Evolutionary conservation across 179 eudicot species (phyloP).

Genomic region (Spergularia azorica): DNA sequence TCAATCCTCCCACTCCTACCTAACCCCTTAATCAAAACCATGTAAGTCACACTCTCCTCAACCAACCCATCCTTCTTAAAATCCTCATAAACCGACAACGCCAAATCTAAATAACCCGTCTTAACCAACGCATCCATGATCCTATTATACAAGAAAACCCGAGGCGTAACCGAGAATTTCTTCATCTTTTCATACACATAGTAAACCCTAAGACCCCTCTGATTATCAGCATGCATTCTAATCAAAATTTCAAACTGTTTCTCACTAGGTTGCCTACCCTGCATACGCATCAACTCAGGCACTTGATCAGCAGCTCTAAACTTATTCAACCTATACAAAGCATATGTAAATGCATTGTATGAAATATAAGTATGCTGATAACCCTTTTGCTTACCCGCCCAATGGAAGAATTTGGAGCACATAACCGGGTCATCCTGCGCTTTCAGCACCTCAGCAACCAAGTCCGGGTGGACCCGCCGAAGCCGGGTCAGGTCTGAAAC

Average conservation of each 20-base stretch:
- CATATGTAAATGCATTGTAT: constrained; percentile 88
- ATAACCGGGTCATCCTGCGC: constrained; percentile 56
- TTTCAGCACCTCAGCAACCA: constrained; percentile 85
- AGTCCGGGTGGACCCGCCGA: constrained; percentile 73
- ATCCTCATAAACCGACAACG: constrained; percentile 81
- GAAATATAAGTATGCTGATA: constrained; percentile 72
- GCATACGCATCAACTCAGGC: constrained; percentile 91
- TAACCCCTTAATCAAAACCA: constrained; percentile 88
- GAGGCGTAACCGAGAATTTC: constrained; percentile 80
- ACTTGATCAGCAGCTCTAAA: constrained; percentile 90
- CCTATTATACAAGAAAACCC: constrained; percentile 80
- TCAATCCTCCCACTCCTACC: constrained; percentile 68
- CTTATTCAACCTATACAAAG: constrained; percentile 65
- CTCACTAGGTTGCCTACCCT: constrained; percentile 87
- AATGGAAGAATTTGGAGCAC: constrained; percentile 82
- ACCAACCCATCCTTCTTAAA: constrained; percentile 69
- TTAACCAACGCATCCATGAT: constrained; percentile 80
- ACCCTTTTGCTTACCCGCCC: constrained; percentile 99
- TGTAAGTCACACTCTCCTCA: constrained; percentile 84
- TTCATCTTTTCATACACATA: constrained; percentile 93
- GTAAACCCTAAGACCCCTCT: constrained; percentile 85
- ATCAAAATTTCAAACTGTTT: constrained; percentile 95
- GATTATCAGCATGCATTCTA: constrained; percentile 81
- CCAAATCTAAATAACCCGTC: constrained; percentile 76
- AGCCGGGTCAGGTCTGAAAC: constrained; percentile 69